phyloP scores from a whole-genome alignment of 176 grass and related monocot genomes.

The Carex parvula region DNA sequence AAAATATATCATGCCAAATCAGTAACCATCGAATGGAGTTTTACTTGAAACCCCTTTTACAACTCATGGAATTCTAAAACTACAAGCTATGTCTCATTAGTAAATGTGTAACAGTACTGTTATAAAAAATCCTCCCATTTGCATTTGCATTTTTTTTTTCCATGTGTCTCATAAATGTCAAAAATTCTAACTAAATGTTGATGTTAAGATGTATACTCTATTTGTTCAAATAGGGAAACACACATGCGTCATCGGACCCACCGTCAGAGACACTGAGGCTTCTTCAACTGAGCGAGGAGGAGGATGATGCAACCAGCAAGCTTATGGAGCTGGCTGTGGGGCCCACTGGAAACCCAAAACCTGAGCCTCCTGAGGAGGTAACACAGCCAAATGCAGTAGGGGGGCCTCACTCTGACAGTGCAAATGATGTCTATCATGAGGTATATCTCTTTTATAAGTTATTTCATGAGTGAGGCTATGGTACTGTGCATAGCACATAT shows the following conservation, averaged over 20 bases:
- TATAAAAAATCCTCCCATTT: background rate
- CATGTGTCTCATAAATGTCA: background rate
- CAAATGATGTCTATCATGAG: constrained; percentile 18
- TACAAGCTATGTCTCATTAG: background rate
- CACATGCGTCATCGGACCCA: constrained; percentile 34
- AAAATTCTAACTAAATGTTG: constrained; percentile 1
- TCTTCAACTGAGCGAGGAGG: constrained; percentile 70
- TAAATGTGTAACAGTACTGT: background rate
- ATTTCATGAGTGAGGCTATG: background rate
- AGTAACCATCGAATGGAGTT: background rate
- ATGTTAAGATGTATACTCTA: constrained; percentile 22
- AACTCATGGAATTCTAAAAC: background rate
- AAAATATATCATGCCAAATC: background rate
- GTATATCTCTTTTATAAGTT: background rate
- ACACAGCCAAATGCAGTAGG: constrained; percentile 9
- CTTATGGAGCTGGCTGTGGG: constrained; percentile 32
- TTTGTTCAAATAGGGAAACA: constrained; percentile 43
- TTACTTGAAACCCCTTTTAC: background rate
- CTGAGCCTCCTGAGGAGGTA: constrained; percentile 25
- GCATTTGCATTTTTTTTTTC: background rate
- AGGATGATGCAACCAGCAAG: constrained; percentile 88
- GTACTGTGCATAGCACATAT: too few relatives aligned
- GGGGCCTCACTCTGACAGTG: background rate
- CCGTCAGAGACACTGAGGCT: constrained; percentile 62
- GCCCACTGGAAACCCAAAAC: constrained; percentile 27